Base-by-base conservation (phyloP, 2,329 filamentous ascomycete species). In the Aspergillus caelatus region DNA sequence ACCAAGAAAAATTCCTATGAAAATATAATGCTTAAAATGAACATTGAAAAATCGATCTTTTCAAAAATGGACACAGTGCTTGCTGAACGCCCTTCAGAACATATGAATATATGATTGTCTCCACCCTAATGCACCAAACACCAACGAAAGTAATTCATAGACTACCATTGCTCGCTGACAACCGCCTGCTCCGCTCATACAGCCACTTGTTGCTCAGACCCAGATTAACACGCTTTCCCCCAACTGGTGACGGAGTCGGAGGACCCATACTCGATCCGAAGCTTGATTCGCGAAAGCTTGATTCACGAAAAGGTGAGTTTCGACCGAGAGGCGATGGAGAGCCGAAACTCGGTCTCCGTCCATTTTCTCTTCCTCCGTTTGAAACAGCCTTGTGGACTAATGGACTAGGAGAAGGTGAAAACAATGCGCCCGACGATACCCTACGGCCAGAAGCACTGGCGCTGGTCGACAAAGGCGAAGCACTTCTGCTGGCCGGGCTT, bases 121-220 rank as follows among this genome's bases (percentile, higher is more conserved):
- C 57, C 39, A 41, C n/a, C 36, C 55, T 52, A 62, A 60, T 62
- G 54, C 58, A 41, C 57, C 61, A 16, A 61, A 60, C 63, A 45
- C 63, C 34, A 62, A 46, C 36, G 32, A 60, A 64, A 21, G 23
- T 53, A 53, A 62, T 58, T 73, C 62, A 78, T 66, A 76, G 69
- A 61, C 74, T 69, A 39, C 76, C 75, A 59, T 76, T 77, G 64
- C 75, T 78, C 14, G 77, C 71, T 41, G 78, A 80, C 28, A 78
- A 67, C 32, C 75, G 72, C 50, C 76, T 72, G 58, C 91, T 90
- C 79, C 89, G 92, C 78, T 97, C 93, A 74, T 97, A 98, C 64
- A 97, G 79, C 94, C 94, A 98, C 80, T 95, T 96, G 81, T 89
- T 97, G 78, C 94, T 97, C 74, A 97, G 74, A 0, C 89, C 88